Evolutionary conservation across 495 filamentous ascomycete genomes (phyloP).

Genomic region (Penicillium chermesinum): DNA sequence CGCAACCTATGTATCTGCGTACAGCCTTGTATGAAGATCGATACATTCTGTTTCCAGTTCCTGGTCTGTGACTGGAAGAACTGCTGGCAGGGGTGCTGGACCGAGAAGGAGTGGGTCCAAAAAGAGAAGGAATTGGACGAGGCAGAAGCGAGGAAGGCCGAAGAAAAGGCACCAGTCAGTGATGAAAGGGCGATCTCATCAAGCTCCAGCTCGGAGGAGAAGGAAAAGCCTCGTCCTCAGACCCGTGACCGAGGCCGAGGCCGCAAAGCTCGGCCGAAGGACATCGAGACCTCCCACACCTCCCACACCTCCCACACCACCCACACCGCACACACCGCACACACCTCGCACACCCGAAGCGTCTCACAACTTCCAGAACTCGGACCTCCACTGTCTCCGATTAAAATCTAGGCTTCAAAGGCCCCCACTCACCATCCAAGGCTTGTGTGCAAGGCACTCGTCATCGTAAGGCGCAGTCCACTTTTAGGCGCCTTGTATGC

Average conservation of each 20-base stretch:
- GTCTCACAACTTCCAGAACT: slow-evolving; percentile 53
- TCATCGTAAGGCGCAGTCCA: not conserved
- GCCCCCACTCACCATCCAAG: not conserved
- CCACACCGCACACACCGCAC: too few relatives aligned
- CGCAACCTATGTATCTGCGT: slow-evolving; percentile 90
- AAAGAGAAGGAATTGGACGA: slow-evolving; percentile 62
- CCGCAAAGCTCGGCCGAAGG: slow-evolving; percentile 34
- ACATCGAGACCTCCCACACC: slow-evolving; percentile 35
- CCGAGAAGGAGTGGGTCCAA: slow-evolving; percentile 72
- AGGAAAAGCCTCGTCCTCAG: slow-evolving; percentile 31
- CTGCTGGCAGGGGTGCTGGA: slow-evolving; percentile 93
- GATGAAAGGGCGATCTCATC: slow-evolving; percentile 62
- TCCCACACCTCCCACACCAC: slow-evolving; percentile 48
- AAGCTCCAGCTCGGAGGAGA: slow-evolving; percentile 48
- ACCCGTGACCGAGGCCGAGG: slow-evolving; percentile 28
- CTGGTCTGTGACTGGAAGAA: slow-evolving; percentile 87
- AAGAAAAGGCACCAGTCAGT: slow-evolving; percentile 15
- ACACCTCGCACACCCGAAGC: slow-evolving; percentile 35
- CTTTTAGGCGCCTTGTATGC: not conserved
- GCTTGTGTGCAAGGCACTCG: not conserved
- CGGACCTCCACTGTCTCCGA: slow-evolving; percentile 70
- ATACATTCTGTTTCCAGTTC: slow-evolving; percentile 85
- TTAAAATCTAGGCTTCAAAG: slow-evolving; percentile 41
- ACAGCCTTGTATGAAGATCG: slow-evolving; percentile 89
- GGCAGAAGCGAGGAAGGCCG: slow-evolving; percentile 23